Evolutionary conservation across 495 filamentous ascomycete species (phyloP), one percentile per base, ranked within the genome.

Genomic region (Lasiosphaeris hirsuta): DNA sequence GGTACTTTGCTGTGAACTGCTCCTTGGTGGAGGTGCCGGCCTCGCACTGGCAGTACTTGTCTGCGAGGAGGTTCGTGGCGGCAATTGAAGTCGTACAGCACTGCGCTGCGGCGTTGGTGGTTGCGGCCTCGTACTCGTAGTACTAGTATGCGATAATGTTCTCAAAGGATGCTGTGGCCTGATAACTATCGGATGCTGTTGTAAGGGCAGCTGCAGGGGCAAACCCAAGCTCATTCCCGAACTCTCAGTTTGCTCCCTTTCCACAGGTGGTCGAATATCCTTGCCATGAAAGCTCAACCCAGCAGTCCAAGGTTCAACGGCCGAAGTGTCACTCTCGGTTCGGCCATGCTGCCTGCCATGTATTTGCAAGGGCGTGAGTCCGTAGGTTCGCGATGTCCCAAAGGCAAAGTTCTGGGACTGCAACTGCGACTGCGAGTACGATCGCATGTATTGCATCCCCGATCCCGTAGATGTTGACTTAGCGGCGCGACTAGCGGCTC

Each of bases 401-500:
- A 19, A 13, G 17, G 43, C 0, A 23, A 18, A 1, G 15, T 11
- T 5, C 15, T 13, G 18, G 43, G 43, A 30, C 43, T 45, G 42
- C n/a, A 44, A 44, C 0, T 14, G 43, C 10, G 43, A 40, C n/a
- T 36, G 30, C 3, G 48, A 51, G 7, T 34, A 18, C 34, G 37
- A 36, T 8, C 34, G 48, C 10, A 39, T 42, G 14, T 54, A 54
- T 14, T 43, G 38, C 51, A 42, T 42, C 10, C 38, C 51, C 3
- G 35, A 38, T 6, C 49, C 37, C 0, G 43, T 23, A 11, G 43
- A 45, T 14, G 42, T 43, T 7, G 19, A 35, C 19, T 40, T n/a
- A 5, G 54, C 47, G 10, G 54, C 47, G 8, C 43, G 61, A 10
- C 46, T 63, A 7, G 48, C 39, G 2, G 18, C 45, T 4, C 63